These are phyloP conservation scores for Aegilops speltoides DNA, from an alignment of 176 grass and related monocot species.

Conservation along the genomic window DNA sequence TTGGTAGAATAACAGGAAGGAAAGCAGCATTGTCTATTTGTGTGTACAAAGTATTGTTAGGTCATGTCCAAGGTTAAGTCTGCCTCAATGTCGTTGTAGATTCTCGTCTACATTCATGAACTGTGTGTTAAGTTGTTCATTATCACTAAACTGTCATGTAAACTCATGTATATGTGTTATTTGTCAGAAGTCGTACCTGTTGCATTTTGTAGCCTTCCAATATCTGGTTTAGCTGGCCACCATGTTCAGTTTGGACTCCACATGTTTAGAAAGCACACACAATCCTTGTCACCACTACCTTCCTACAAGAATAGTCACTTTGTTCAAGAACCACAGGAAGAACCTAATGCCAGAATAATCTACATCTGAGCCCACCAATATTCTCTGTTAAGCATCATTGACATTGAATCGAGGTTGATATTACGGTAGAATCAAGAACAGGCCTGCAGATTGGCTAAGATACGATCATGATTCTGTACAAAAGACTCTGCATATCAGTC, in stretches of 20 bases:
- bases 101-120: slow-evolving; percentile 34
- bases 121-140: slow-evolving; percentile 17
- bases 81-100: slow-evolving; percentile 8
- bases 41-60: slow-evolving; percentile 33
- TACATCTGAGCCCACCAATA: background rate
- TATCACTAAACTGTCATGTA: slow-evolving; percentile 25
- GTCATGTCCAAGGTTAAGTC: slow-evolving; percentile 15
- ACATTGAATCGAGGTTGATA: background rate
- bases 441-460: background rate
- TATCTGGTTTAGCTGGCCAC: background rate
- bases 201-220: slow-evolving; percentile 11
- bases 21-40: background rate
- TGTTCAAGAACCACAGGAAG: slow-evolving; percentile 30
- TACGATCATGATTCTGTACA: slow-evolving; percentile 11
- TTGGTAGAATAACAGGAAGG: slow-evolving; percentile 48
- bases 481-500: background rate
- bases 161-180: slow-evolving; percentile 26
- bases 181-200: background rate
- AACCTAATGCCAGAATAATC: background rate
- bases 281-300: slow-evolving; percentile 5
- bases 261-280: background rate
- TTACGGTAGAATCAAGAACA: slow-evolving; percentile 27
- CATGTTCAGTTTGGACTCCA: background rate
- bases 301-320: slow-evolving; percentile 21
- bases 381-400: slow-evolving; percentile 23